Evolutionary conservation across 2,329 filamentous ascomycete genomes (phyloP), one percentile per base, ranked within the genome.

Genomic region (Neonectria magnoliae): DNA sequence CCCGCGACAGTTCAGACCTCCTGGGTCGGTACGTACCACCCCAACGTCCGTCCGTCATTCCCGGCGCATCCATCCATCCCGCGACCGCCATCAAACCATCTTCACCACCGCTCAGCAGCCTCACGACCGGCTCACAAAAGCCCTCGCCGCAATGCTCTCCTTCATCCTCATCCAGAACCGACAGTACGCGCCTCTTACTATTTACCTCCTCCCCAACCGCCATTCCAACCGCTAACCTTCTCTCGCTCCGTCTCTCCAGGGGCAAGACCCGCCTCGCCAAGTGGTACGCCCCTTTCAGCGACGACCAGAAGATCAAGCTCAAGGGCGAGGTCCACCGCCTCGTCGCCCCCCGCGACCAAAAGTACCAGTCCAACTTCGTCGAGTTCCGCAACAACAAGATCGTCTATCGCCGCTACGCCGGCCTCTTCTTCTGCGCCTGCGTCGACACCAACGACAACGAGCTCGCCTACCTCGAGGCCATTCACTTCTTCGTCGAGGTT

Each of bases 281-380:
- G 84, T 99, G 95, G 95, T 99, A 99, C 85, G 93, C 92, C 72
- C 95, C 96, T 67, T 99, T 98, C 85, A 97, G 90, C 82, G 96
- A 99, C 85, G 95, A 98, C 80, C 94, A 99, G 80, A 99, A 99
- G 85, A 93, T 99, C 80, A 98, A 97, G 83, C 87, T 99, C 75
- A 99, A 99, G 82, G 96, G 96, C 87, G 96, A 99, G 84, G 93
- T 98, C 75, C 96, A 99, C 86, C 94, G 96, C 68, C 93, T 99
- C 72, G 95, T 99, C 66, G 96, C 96, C 0, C 96, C 96, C 7
- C 93, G 96, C 77, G 96, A 99, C 82, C 96, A 99, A 79, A 99
- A 99, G 79, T 97, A 99, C 85, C 96, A 99, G 80, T 97, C 94
- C 82, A 99, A 99, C 84, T 99, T 99, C 77, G 96, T 99, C 86